A percentile compares a stretch with the other conserved stretches of the same genome.
Conservation (phyloP, 495 filamentous ascomycete species). For the Friedmanniomyces simplex region DNA sequence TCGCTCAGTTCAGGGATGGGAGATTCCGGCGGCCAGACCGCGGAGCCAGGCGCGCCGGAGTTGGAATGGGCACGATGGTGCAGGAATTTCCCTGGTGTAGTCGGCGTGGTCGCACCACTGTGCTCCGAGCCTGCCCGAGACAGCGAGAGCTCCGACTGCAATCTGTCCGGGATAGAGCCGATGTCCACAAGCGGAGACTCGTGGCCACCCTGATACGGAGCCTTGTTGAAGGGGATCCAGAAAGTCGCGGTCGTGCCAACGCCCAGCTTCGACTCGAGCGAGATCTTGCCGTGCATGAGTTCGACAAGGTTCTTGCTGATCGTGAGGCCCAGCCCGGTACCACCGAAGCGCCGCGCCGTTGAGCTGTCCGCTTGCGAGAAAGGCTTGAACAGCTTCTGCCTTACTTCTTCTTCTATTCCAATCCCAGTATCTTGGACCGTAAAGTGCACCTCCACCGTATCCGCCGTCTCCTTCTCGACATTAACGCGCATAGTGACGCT, state of each 20-base stretch:
- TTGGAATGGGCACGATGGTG: slow-evolving; percentile 28
- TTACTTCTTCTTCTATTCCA: slow-evolving; percentile 66
- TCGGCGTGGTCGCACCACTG: slow-evolving; percentile 28
- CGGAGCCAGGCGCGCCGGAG: background rate
- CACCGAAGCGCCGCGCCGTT: slow-evolving; percentile 63
- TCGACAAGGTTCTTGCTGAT: slow-evolving; percentile 48
- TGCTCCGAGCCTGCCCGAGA: slow-evolving; percentile 47
- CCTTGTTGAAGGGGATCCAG: slow-evolving; percentile 58
- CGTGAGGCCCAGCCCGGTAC: slow-evolving; percentile 39
- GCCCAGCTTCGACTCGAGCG: slow-evolving; percentile 47
- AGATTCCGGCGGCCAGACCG: background rate
- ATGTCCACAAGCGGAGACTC: slow-evolving; percentile 39
- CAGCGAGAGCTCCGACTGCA: slow-evolving; percentile 52
- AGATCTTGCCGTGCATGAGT: slow-evolving; percentile 71
- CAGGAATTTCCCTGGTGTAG: slow-evolving; percentile 23
- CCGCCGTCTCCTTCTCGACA: slow-evolving; percentile 27
- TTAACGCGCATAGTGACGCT: slow-evolving; percentile 42
- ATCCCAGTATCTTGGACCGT: slow-evolving; percentile 73
- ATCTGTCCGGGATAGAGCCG: slow-evolving; percentile 45
- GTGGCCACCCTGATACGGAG: slow-evolving; percentile 26
- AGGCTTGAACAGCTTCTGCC: slow-evolving; percentile 66
- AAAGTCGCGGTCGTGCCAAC: slow-evolving; percentile 56
- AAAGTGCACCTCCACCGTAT: slow-evolving; percentile 42
- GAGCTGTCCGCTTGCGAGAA: slow-evolving; percentile 80
- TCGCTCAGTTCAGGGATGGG: slow-evolving; percentile 25